Percentiles rank a stretch among this genome's conserved stretches.
Conservation (phyloP, 1,139 yeast species). For the Kodamaea fungicola region DNA sequence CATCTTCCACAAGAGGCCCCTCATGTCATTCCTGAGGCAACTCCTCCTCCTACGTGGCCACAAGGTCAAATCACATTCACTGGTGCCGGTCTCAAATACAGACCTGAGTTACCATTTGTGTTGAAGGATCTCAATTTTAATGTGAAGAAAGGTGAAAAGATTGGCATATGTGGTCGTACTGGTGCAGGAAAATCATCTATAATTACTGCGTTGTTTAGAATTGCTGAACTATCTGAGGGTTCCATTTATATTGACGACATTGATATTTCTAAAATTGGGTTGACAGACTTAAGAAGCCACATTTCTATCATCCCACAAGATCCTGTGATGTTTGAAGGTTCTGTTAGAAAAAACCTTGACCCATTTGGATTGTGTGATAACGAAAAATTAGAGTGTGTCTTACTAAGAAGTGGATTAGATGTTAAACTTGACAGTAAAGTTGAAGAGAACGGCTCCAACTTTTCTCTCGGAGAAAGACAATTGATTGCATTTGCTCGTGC, state of each 20-base stretch:
- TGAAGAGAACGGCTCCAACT: slow-evolving; percentile 72
- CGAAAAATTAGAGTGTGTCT: slow-evolving; percentile 46
- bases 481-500: slow-evolving; percentile 75
- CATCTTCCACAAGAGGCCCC: slow-evolving; percentile 38
- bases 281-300: slow-evolving; percentile 53
- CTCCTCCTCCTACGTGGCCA: slow-evolving; percentile 53
- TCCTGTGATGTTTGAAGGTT: slow-evolving; percentile 70
- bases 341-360: slow-evolving; percentile 63
- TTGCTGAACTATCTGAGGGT: slow-evolving; percentile 56
- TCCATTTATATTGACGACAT: slow-evolving; percentile 54
- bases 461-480: slow-evolving; percentile 77
- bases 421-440: slow-evolving; percentile 60
- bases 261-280: slow-evolving; percentile 55
- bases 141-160: slow-evolving; percentile 55
- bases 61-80: slow-evolving; percentile 53
- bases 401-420: slow-evolving; percentile 65
- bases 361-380: slow-evolving; percentile 56
- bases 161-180: slow-evolving; percentile 77
- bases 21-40: slow-evolving; percentile 40
- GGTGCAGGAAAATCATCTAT: slow-evolving; percentile 79
- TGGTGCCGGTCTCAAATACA: slow-evolving; percentile 62
- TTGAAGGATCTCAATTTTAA: slow-evolving; percentile 50
- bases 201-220: slow-evolving; percentile 61
- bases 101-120: slow-evolving; percentile 73
- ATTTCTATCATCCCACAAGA: slow-evolving; percentile 75